A percentile compares a stretch with the other conserved stretches of the same genome.
Evolutionary conservation across 2,329 filamentous ascomycete species (phyloP).

Genomic region (Cercospora brassicicola): DNA sequence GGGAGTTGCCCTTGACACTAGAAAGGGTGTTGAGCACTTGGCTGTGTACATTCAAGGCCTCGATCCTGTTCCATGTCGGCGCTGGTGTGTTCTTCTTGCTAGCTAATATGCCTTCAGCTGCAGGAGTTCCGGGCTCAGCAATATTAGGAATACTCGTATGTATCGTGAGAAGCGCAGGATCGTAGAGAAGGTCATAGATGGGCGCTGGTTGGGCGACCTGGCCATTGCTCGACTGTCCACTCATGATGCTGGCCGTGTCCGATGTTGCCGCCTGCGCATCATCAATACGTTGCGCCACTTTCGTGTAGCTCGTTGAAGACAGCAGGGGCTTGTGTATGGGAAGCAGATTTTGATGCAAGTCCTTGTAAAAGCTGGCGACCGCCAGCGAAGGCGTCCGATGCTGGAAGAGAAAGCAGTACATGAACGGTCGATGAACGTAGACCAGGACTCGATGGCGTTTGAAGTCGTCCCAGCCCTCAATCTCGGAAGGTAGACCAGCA

Average conservation of each 20-base stretch:
- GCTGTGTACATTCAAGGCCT: slow-evolving; percentile 62
- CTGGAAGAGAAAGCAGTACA: slow-evolving; percentile 73
- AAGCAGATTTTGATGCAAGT: slow-evolving; percentile 54
- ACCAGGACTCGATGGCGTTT: slow-evolving; percentile 64
- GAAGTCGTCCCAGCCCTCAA: slow-evolving; percentile 21
- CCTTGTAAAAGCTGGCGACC: slow-evolving; percentile 48
- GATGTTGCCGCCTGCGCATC: slow-evolving; percentile 31
- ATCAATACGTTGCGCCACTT: slow-evolving; percentile 46
- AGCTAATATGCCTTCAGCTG: slow-evolving; percentile 41
- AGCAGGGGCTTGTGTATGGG: slow-evolving; percentile 50
- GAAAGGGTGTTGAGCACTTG: slow-evolving; percentile 59
- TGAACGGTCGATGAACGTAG: slow-evolving; percentile 71
- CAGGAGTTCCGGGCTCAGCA: slow-evolving; percentile 52
- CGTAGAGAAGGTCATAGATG: slow-evolving; percentile 62
- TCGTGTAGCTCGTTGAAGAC: slow-evolving; percentile 44
- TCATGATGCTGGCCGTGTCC: slow-evolving; percentile 38
- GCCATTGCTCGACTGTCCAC: slow-evolving; percentile 33
- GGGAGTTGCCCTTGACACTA: slow-evolving; percentile 49
- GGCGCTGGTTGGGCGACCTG: slow-evolving; percentile 34
- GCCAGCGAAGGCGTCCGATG: slow-evolving; percentile 57
- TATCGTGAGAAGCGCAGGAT: slow-evolving; percentile 58
- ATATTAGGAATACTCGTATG: slow-evolving; percentile 66
- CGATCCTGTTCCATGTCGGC: slow-evolving; percentile 54
- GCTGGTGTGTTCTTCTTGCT: slow-evolving; percentile 21
- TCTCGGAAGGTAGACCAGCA: slow-evolving; percentile 18